Percentiles rank a stretch among this genome's conserved stretches.
Evolutionary conservation across 257 asterid species (phyloP).

Genomic region (Nyctanthes arbortristis): DNA sequence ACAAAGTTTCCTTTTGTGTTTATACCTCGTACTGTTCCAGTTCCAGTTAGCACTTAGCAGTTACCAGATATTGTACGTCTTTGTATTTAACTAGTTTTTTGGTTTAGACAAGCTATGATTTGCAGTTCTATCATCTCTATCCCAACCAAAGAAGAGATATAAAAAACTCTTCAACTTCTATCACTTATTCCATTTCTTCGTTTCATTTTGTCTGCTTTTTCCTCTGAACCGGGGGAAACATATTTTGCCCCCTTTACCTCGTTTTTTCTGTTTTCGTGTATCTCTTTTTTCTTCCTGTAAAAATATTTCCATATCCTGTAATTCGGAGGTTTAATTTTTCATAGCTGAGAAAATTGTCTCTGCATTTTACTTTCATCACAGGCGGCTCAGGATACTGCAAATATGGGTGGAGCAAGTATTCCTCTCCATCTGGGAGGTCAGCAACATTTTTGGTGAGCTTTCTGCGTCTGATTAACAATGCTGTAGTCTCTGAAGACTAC

Average conservation of each 20-base stretch:
- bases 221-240: background rate
- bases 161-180: background rate
- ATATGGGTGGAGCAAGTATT: constrained; percentile 96
- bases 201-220: background rate
- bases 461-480: constrained; percentile 18
- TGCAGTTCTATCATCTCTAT: background rate
- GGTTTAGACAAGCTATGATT: background rate
- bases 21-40: background rate
- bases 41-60: too few species aligned
- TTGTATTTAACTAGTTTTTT: background rate
- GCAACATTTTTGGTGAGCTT: constrained; percentile 88
- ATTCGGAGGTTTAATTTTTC: constrained; percentile 1
- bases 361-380: constrained; percentile 26
- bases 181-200: background rate
- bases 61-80: background rate
- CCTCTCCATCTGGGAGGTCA: constrained; percentile 90
- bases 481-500: constrained; percentile 9
- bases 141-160: background rate
- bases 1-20: background rate
- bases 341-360: constrained; percentile 7
- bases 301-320: background rate
- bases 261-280: background rate
- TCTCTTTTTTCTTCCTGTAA: background rate
- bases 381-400: constrained; percentile 99
- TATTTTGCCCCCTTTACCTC: background rate